phyloP scores from a whole-genome alignment of 805 yeast genomes.

The Monosporozyma aerobia region DNA sequence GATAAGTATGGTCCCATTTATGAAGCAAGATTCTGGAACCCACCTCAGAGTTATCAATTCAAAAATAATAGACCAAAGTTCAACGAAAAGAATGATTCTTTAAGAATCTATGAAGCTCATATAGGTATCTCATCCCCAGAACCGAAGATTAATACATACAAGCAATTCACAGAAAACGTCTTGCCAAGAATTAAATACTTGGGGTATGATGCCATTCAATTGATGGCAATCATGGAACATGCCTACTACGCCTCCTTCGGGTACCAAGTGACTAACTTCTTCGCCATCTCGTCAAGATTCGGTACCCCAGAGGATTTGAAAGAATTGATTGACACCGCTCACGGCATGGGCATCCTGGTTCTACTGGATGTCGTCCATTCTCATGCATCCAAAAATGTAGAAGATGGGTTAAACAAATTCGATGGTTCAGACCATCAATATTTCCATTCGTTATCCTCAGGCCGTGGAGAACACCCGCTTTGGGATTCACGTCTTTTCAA shows the following conservation, averaged over 20 bases:
- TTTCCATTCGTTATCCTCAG: constrained; percentile 70
- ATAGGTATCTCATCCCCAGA: constrained; percentile 91
- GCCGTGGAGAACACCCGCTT: constrained; percentile 75
- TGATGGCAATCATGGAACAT: constrained; percentile 98
- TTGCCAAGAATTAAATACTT: constrained; percentile 77
- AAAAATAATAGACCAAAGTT: constrained; percentile 55
- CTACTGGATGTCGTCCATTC: constrained; percentile 90
- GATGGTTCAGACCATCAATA: constrained; percentile 95
- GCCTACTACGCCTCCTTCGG: constrained; percentile 98
- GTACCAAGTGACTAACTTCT: constrained; percentile 90
- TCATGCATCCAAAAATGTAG: constrained; percentile 89
- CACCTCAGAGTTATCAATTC: constrained; percentile 48
- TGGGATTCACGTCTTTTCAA: constrained; percentile 97
- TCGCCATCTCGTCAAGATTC: constrained; percentile 79
- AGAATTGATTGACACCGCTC: constrained; percentile 86
- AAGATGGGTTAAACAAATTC: constrained; percentile 85
- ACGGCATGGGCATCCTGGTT: constrained; percentile 76
- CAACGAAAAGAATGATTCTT: constrained; percentile 34
- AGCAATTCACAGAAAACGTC: constrained; percentile 69
- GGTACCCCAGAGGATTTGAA: constrained; percentile 95
- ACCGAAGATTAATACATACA: constrained; percentile 74
- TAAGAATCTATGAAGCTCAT: constrained; percentile 90
- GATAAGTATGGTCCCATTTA: constrained; percentile 40
- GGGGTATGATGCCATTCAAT: constrained; percentile 88
- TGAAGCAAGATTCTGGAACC: constrained; percentile 94